These are phyloP conservation scores for Fusarium vanettenii DNA, from an alignment of 2,329 filamentous ascomycete genomes.

Conservation along the genomic window DNA sequence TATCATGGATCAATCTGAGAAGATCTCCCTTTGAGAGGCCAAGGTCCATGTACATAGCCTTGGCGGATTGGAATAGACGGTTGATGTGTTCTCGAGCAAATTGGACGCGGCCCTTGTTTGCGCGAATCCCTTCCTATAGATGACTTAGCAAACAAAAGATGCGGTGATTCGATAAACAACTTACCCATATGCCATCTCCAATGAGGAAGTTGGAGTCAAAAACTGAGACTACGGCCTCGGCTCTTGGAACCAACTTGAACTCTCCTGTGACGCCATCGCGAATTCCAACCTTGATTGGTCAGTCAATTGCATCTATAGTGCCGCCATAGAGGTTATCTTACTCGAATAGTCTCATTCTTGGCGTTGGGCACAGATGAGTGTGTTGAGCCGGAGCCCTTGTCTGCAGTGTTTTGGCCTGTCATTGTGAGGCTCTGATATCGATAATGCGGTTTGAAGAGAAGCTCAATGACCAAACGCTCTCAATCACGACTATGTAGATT, in stretches of 20 bases:
- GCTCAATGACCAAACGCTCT: too few species aligned
- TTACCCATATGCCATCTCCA: not conserved
- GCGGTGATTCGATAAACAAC: not conserved
- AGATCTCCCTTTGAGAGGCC: slow-evolving; percentile 42
- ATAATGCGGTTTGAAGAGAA: not conserved
- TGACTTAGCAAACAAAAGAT: not conserved
- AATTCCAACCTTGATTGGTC: not conserved
- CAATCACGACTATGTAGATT: not conserved
- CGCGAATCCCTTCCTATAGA: not conserved
- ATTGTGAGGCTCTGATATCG: not conserved
- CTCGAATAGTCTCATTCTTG: not conserved
- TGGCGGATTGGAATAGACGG: slow-evolving; percentile 44
- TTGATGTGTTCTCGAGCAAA: slow-evolving; percentile 45
- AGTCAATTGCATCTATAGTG: not conserved
- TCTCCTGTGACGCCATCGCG: not conserved
- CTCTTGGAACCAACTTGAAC: not conserved
- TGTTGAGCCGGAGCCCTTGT: not conserved
- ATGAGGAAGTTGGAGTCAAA: not conserved
- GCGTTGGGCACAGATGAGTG: not conserved
- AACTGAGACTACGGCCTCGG: not conserved
- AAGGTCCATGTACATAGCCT: slow-evolving; percentile 46
- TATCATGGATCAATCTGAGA: slow-evolving; percentile 2
- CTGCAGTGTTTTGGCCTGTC: not conserved
- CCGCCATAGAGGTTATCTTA: not conserved
- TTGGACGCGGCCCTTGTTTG: slow-evolving; percentile 33